Percentiles rank a stretch among this genome's conserved stretches.
These are phyloP conservation scores for Pseudogymnoascus pannorum DNA, from an alignment of 2,329 filamentous ascomycete genomes.

Conservation along the genomic window DNA sequence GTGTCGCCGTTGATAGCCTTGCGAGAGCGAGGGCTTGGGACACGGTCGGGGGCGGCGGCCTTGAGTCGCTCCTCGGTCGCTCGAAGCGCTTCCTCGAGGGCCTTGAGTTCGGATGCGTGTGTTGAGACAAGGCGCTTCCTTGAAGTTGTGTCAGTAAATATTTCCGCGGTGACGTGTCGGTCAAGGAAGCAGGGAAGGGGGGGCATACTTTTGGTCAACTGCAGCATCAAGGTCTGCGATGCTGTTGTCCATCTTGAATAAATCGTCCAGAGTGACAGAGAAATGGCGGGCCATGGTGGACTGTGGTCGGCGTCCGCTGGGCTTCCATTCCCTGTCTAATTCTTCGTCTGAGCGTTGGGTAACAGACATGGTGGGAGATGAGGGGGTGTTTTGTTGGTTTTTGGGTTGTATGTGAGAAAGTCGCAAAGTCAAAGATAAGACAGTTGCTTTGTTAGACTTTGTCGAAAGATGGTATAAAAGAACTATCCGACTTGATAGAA, in stretches of 20 bases:
- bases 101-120: conserved; percentile 73
- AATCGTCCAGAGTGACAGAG: conserved; percentile 75
- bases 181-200: neutral
- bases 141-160: conserved; percentile 19
- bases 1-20: conserved; percentile 18
- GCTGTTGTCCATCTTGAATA: conserved; percentile 80
- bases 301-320: conserved; percentile 65
- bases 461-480: neutral
- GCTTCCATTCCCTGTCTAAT: conserved; percentile 72
- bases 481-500: neutral
- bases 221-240: conserved; percentile 66
- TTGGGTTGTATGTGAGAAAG: conserved; percentile 7
- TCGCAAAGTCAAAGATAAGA: neutral
- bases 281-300: conserved; percentile 85
- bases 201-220: conserved; percentile 66
- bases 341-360: conserved; percentile 50
- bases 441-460: neutral
- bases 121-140: conserved; percentile 74
- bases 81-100: conserved; percentile 73
- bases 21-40: conserved; percentile 18
- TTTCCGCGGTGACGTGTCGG: neutral
- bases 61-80: conserved; percentile 77
- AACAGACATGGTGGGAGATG: conserved; percentile 25
- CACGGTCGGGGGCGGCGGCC: conserved; percentile 20
- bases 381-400: neutral